Percentiles rank a stretch among this genome's conserved stretches.
Evolutionary conservation across 306 rosid species (phyloP).

Genomic region (Luffa acutangula): DNA sequence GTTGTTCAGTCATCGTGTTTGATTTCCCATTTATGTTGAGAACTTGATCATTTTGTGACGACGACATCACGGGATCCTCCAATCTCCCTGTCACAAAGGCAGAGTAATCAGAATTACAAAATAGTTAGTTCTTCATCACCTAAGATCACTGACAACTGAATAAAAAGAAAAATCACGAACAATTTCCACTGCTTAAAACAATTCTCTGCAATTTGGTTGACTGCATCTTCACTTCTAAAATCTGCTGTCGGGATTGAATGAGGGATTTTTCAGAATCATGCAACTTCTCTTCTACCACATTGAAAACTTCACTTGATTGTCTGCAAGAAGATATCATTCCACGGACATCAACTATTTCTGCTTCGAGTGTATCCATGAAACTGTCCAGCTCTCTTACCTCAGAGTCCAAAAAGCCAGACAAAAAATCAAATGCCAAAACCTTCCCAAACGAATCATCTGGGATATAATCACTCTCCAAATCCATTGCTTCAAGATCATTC

Average conservation of each 20-base stretch:
- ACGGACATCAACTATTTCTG: conserved; percentile 56
- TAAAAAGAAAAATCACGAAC: conserved; percentile 34
- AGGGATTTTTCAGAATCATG: conserved; percentile 57
- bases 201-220: conserved; percentile 67
- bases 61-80: conserved; percentile 20
- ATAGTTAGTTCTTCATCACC: neutral
- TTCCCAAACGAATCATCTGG: conserved; percentile 39
- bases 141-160: neutral
- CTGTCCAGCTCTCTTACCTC: conserved; percentile 83
- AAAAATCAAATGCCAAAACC: conserved; percentile 53
- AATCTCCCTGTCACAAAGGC: conserved; percentile 36
- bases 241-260: conserved; percentile 55
- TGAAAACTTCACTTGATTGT: conserved; percentile 45
- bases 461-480: conserved; percentile 22
- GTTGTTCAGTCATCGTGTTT: conserved; percentile 47
- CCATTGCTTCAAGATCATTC: conserved; percentile 61
- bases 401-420: conserved; percentile 64
- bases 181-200: conserved; percentile 35
- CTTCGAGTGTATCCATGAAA: conserved; percentile 61
- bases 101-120: neutral
- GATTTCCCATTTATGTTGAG: conserved; percentile 32
- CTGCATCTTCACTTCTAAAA: conserved; percentile 62
- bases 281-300: conserved; percentile 55
- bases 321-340: conserved; percentile 54
- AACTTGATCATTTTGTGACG: conserved; percentile 32